These are phyloP conservation scores for Beauveria medogensis DNA, from an alignment of 2,329 filamentous ascomycete species.

Conservation along the genomic window DNA sequence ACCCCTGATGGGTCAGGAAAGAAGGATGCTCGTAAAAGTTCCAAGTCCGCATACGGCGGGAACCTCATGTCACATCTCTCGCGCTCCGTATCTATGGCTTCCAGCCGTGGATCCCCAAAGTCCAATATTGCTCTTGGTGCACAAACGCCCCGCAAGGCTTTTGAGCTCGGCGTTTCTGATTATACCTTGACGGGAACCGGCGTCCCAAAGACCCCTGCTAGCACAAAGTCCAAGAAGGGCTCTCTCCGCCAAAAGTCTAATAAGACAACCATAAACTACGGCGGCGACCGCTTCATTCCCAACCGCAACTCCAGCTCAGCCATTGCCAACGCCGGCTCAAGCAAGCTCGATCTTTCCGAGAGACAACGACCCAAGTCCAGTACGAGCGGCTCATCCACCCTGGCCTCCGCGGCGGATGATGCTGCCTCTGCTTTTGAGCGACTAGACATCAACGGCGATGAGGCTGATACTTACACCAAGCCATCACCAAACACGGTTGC, in stretches of 20 bases:
- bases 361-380: slow-evolving; percentile 66
- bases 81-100: slow-evolving; percentile 56
- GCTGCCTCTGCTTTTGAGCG: slow-evolving; percentile 71
- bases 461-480: slow-evolving; percentile 61
- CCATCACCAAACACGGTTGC: slow-evolving; percentile 81
- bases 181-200: slow-evolving; percentile 86
- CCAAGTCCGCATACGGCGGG: slow-evolving; percentile 71
- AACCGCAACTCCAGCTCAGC: slow-evolving; percentile 87
- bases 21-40: slow-evolving; percentile 41
- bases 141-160: slow-evolving; percentile 68
- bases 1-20: slow-evolving; percentile 57
- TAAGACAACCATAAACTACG: slow-evolving; percentile 75
- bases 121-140: slow-evolving; percentile 80
- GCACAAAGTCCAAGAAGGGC: slow-evolving; percentile 48
- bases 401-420: slow-evolving; percentile 75
- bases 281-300: slow-evolving; percentile 90
- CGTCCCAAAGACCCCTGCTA: slow-evolving; percentile 50
- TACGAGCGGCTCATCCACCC: slow-evolving; percentile 60
- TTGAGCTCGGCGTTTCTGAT: slow-evolving; percentile 88
- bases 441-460: slow-evolving; percentile 65
- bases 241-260: slow-evolving; percentile 47
- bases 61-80: slow-evolving; percentile 75
- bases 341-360: slow-evolving; percentile 69
- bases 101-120: slow-evolving; percentile 83
- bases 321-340: slow-evolving; percentile 70